Evolutionary conservation across 495 filamentous ascomycete species (phyloP), one percentile per base, ranked within the genome.

Genomic region (Pyrenula massariospora): DNA sequence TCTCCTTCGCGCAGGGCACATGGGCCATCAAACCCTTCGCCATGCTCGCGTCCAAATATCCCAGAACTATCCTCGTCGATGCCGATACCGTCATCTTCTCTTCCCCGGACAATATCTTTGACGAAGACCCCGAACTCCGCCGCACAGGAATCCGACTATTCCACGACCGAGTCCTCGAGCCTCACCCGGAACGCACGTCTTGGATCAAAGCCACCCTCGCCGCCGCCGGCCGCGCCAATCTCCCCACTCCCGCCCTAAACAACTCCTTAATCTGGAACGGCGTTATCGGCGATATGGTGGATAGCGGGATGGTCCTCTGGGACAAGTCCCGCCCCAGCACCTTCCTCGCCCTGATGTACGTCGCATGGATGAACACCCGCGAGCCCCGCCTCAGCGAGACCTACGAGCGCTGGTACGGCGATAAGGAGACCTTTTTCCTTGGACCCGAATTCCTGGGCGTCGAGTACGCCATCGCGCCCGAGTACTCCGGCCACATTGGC

Each of bases 11-110:
- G 53, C 12, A 22, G 0, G 56, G 54, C 36, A 52, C 62, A 11
- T 69, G 60, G 63, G 66, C 63, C n/a, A 65, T 67, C 22, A 70
- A 70, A 55, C 58, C 66, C 3, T 70, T 69, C 50, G 66, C 68
- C 11, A 60, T 64, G 31, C 60, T 70, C 11, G 57, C 65, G 25
- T 57, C 59, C 11, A 54, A 57, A 11, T 70, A 67, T 51, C 57
- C 59, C 22, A 57, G 67, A 21, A 60, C 65, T 47, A 66, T 70
- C 12, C 57, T 69, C 42, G 56, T 70, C 57, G 68, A 70, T 25
- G 65, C 66, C 22, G 68, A 69, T 31, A 60, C 60, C 1, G 58
- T 69, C 10, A 59, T 69, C 25, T 56, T 65, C 21, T 60, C 63
- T 19, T n/a, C 60, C 22, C 67, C 67, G 2, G 47, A 52, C 36